Base-by-base conservation (phyloP, 306 rosid species). In the Ormosia emarginata region DNA sequence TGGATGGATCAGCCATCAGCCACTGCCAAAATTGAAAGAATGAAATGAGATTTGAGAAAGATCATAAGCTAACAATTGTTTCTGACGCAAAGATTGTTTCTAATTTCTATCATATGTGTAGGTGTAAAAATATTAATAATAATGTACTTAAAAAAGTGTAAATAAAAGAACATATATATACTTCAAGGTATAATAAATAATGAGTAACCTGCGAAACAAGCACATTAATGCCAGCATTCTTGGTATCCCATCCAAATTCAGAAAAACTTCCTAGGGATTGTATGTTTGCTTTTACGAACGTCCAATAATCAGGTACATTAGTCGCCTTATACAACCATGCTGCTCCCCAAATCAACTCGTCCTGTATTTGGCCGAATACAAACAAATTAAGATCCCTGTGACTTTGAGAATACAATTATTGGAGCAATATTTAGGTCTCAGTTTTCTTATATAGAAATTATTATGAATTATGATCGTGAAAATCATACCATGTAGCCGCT, bases 311-410 rank as follows among this genome's bases (percentile, higher is more conserved):
- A 7, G 10, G 0, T 3, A 0, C 8, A 2, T 49, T 14, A 0
- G 82, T 72, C 4, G 93, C 93, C 67, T 82, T 86, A 56, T 80
- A 75, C 52, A 86, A 55, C 91, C 94, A 90, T 50, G 91, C 37
- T 30, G 91, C 90, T 52, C 83, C 94, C 91, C 94, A 90, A 1
- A 84, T 0, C 76, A 90, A 85, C 52, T 90, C 94, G 33, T 90
- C 93, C 90, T 88, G 39, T 8, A 55, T 83, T 47, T 14, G 1
- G 0, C 36, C 9, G 0, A 47, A 37, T 6, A 2, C 49, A 8
- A 43, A 43, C 11, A 43, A 8, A 43, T 43, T 36, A 50, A 11
- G 41, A 9, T 7, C 29, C 10, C 8, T 56, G 4, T 24, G 6
- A 6, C 41, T 4, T 4, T n/a, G 17, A 2, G 9, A 7, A 24